Conservation (phyloP, 495 filamentous ascomycete species). For the Trichoderma erinaceum region DNA sequence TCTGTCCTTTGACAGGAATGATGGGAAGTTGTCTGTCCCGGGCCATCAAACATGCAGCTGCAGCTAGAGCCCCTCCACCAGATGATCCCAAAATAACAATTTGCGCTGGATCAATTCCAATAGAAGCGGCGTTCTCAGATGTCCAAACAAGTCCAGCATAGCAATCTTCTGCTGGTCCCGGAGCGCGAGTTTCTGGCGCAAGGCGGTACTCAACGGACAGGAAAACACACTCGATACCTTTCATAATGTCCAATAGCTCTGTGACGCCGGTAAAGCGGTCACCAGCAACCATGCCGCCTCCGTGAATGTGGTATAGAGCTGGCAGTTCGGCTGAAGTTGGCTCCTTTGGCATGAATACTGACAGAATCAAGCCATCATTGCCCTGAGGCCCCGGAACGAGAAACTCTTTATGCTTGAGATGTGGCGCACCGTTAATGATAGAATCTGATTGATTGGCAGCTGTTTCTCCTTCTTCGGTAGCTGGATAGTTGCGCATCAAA, state of each 20-base stretch:
- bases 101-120: constrained; percentile 25
- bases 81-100: constrained; percentile 26
- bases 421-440: neutral
- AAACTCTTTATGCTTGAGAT: neutral
- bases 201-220: constrained; percentile 29
- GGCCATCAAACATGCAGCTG: constrained; percentile 21
- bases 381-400: neutral
- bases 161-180: constrained; percentile 24
- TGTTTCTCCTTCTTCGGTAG: neutral
- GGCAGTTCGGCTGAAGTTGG: neutral
- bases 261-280: constrained; percentile 18
- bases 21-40: constrained; percentile 20
- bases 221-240: constrained; percentile 19
- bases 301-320: constrained; percentile 16
- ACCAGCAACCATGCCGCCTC: constrained; percentile 16
- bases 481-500: constrained; percentile 15
- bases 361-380: constrained; percentile 10
- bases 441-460: neutral
- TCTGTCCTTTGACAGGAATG: constrained; percentile 16
- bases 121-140: constrained; percentile 19
- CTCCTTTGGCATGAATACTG: constrained; percentile 16
- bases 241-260: constrained; percentile 17
- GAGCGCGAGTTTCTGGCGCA: constrained; percentile 23
- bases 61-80: constrained; percentile 28
- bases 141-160: constrained; percentile 28